Evolutionary conservation across 2,329 filamentous ascomycete genomes (phyloP).

Genomic region (Beauveria varroae): DNA sequence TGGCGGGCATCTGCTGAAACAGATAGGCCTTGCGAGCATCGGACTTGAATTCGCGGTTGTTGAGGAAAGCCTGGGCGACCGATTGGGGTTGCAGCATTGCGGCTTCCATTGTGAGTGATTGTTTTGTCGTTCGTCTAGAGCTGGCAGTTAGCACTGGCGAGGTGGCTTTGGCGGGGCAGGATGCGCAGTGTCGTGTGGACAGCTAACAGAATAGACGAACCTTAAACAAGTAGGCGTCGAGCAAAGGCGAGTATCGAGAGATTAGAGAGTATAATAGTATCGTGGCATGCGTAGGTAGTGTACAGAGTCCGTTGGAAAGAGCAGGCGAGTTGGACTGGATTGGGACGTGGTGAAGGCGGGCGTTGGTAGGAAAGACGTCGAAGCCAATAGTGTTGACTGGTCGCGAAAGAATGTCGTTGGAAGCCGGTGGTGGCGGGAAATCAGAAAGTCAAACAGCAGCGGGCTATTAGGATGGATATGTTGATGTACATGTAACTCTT

Average conservation of each 20-base stretch:
- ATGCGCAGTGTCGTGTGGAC: not conserved
- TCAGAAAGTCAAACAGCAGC: slow-evolving; percentile 14
- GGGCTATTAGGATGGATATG: slow-evolving; percentile 14
- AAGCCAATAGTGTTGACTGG: not conserved
- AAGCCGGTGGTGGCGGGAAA: not conserved
- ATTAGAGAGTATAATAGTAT: slow-evolving; percentile 11
- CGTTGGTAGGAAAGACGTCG: not conserved
- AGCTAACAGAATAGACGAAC: not conserved
- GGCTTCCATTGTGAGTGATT: slow-evolving; percentile 53
- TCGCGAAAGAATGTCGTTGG: slow-evolving; percentile 5
- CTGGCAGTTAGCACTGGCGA: slow-evolving; percentile 13
- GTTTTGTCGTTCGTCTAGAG: slow-evolving; percentile 20
- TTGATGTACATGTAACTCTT: slow-evolving; percentile 24
- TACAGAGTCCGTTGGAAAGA: slow-evolving; percentile 6
- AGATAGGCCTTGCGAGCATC: slow-evolving; percentile 71
- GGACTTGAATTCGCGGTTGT: slow-evolving; percentile 66
- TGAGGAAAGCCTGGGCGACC: slow-evolving; percentile 81
- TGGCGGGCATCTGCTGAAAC: slow-evolving; percentile 51
- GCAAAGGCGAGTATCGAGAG: not conserved
- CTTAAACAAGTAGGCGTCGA: not conserved
- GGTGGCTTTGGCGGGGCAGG: not conserved
- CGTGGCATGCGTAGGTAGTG: slow-evolving; percentile 12
- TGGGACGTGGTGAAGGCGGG: not conserved
- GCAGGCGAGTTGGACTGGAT: not conserved
- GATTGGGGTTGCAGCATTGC: slow-evolving; percentile 46